Evolutionary conservation across 2,329 filamentous ascomycete genomes (phyloP), one percentile per base, ranked within the genome.

Genomic region (Karstenula rhodostoma): DNA sequence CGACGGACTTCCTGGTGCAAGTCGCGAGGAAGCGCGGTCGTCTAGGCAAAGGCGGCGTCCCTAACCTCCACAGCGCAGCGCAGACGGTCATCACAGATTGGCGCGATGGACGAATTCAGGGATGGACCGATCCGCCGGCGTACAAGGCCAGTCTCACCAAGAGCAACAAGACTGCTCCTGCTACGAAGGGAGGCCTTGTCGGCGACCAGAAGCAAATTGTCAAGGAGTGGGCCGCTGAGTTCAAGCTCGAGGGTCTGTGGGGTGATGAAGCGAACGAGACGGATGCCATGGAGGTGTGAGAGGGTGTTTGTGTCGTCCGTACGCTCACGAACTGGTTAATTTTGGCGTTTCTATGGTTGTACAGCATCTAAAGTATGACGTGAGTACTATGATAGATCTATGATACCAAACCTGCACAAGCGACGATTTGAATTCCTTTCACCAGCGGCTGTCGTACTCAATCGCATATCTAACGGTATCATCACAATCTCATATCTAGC

Each of bases 41-140:
- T 59, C 84, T 99, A 17, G 93, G 94, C 53, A 90, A 91, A 68
- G 94, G 94, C 22, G 95, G 95, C 63, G 86, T 98, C 17, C 95
- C 95, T 46, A 99, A 98, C 78, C 79, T 98, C 60, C 85, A 88
- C 67, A 89, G 91, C 56, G 94, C 95, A 8, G 95, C 94, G 64
- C 94, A 95, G 86, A 90, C 92, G 0, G 94, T 99, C 58, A 88
- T 99, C 59, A 95, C 89, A n/a, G 95, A 99, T 82, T 96, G 95
- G 92, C 87, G 95, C 68, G 94, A 98, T 76, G 94, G 94, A 27
- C 88, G 95, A 55, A 96, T 99, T 70, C 93, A 96, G 79, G 94
- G 94, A 59, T 97, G 94, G 94, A 87, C 89, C 50, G 90, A 93
- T 69, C 86, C 93, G 2, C 93, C 94, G 8, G 84, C 85, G 37